Conservation (phyloP, 345 rosid genomes). For the Eutrema japonicum region DNA sequence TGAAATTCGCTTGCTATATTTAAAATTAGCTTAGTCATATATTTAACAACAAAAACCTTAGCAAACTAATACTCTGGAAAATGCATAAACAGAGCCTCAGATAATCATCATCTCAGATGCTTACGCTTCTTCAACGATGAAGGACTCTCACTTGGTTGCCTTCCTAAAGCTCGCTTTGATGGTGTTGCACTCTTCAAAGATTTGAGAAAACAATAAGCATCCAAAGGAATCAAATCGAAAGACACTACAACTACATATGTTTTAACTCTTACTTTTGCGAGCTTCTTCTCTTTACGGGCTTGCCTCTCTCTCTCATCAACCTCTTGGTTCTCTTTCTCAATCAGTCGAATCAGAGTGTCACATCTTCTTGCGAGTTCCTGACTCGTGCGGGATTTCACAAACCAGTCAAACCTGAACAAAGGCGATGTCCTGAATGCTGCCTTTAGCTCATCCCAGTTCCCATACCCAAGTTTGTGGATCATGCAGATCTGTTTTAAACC, state of each 20-base stretch:
- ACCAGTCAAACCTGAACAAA: slow-evolving; percentile 97
- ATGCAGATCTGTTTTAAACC: slow-evolving; percentile 74
- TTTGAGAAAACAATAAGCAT: slow-evolving; percentile 14
- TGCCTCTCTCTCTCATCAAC: slow-evolving; percentile 95
- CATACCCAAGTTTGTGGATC: slow-evolving; percentile 99
- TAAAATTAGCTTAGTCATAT: background rate
- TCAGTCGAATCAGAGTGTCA: slow-evolving; percentile 91
- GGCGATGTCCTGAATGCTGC: slow-evolving; percentile 94
- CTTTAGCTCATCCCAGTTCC: slow-evolving; percentile 99
- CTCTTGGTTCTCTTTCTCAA: slow-evolving; percentile 99
- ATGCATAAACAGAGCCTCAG: slow-evolving; percentile 36
- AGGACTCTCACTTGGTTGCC: slow-evolving; percentile 81
- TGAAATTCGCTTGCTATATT: slow-evolving; percentile 4
- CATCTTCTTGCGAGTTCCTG: slow-evolving; percentile 98
- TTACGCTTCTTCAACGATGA: slow-evolving; percentile 69
- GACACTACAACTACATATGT: background rate
- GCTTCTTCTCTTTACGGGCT: slow-evolving; percentile 98
- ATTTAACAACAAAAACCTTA: slow-evolving; percentile 15
- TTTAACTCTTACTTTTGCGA: slow-evolving; percentile 66
- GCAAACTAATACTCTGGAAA: background rate
- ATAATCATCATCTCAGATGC: slow-evolving; percentile 72
- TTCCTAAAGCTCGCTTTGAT: slow-evolving; percentile 67
- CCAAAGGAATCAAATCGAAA: slow-evolving; percentile 8
- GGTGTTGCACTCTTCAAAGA: slow-evolving; percentile 58
- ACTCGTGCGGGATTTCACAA: slow-evolving; percentile 97